Evolutionary conservation across 2,329 filamentous ascomycete species (phyloP).

Genomic region (Colletotrichum camelliae): DNA sequence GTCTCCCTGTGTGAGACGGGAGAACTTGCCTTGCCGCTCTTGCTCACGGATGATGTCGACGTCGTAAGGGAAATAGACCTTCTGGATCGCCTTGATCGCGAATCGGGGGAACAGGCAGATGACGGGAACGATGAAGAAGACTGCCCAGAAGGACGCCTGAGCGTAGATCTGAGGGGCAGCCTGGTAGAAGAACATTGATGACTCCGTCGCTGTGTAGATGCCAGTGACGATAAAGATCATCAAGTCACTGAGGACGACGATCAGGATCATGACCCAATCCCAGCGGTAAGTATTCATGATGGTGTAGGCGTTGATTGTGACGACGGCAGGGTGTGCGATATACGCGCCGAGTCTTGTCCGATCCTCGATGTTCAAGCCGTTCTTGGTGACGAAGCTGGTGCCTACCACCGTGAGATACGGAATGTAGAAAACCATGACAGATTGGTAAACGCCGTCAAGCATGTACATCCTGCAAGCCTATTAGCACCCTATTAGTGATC

Average conservation of each 20-base stretch:
- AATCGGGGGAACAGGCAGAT: constrained; percentile 90
- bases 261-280: constrained; percentile 94
- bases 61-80: constrained; percentile 91
- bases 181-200: constrained; percentile 66
- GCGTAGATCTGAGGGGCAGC: constrained; percentile 81
- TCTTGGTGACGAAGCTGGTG: constrained; percentile 72
- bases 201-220: constrained; percentile 66
- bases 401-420: constrained; percentile 80
- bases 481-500: constrained; percentile 28
- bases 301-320: constrained; percentile 93
- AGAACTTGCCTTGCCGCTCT: constrained; percentile 81
- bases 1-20: constrained; percentile 62
- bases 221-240: constrained; percentile 97
- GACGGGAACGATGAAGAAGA: constrained; percentile 78
- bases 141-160: constrained; percentile 85
- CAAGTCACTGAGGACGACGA: constrained; percentile 81
- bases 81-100: constrained; percentile 84
- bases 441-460: constrained; percentile 94
- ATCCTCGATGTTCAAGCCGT: constrained; percentile 79
- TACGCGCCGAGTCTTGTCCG: constrained; percentile 86
- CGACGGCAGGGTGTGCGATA: constrained; percentile 81
- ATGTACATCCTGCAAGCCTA: constrained; percentile 77
- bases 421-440: constrained; percentile 90
- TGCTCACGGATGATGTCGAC: constrained; percentile 97
- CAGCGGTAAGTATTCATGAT: constrained; percentile 96